These are phyloP conservation scores for Clavispora fructus DNA, from an alignment of 805 yeast species.

Conservation along the genomic window DNA sequence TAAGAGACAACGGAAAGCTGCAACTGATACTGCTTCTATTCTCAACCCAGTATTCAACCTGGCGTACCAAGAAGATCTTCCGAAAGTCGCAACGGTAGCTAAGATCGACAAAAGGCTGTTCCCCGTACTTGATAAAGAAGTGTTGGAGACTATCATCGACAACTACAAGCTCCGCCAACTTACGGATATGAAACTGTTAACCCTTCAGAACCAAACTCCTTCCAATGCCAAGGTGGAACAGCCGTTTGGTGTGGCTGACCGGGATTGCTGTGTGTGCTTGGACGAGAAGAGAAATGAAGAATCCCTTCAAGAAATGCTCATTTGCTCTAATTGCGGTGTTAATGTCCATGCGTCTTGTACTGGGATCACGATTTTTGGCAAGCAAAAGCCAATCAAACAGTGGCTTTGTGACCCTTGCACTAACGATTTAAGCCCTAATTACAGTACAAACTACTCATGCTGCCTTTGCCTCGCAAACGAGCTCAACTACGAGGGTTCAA, in stretches of 20 bases:
- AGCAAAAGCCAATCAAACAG: conserved; percentile 27
- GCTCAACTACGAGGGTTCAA: conserved; percentile 40
- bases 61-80: conserved; percentile 14
- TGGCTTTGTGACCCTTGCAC: conserved; percentile 84
- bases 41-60: conserved; percentile 18
- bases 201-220: conserved; percentile 9
- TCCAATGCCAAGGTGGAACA: conserved; percentile 10
- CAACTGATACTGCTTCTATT: conserved; percentile 1
- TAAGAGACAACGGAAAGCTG: conserved; percentile 4
- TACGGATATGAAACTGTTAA: conserved; percentile 19
- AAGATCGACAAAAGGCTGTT: conserved; percentile 18
- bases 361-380: conserved; percentile 35
- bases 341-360: conserved; percentile 68
- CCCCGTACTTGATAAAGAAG: conserved; percentile 12
- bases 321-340: conserved; percentile 64
- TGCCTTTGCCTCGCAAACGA: conserved; percentile 58
- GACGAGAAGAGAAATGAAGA: conserved; percentile 25
- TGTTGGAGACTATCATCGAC: conserved; percentile 11
- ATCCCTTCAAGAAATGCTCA: conserved; percentile 33
- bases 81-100: conserved; percentile 4
- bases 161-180: conserved; percentile 21
- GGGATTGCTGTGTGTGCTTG: conserved; percentile 55
- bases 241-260: conserved; percentile 7
- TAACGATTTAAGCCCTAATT: conserved; percentile 59
- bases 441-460: conserved; percentile 57